Conservation (phyloP, 2,329 filamentous ascomycete species). For the Sporothrix inflata region DNA sequence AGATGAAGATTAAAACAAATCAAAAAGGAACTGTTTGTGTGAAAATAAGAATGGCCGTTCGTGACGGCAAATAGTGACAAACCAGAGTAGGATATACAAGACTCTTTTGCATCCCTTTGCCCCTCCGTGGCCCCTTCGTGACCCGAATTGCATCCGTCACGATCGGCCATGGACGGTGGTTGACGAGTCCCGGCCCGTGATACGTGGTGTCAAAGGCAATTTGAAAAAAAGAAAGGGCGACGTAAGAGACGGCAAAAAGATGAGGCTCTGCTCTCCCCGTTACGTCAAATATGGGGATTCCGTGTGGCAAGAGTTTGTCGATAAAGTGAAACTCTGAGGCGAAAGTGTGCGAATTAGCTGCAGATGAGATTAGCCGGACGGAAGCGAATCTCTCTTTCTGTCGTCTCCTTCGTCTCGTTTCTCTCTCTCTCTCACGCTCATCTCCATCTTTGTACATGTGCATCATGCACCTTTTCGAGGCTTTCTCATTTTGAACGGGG, state of each 20-base stretch:
- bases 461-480: conserved; percentile 5
- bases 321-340: not conserved
- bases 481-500: not conserved
- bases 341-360: not conserved
- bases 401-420: not conserved
- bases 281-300: not conserved
- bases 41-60: no score
- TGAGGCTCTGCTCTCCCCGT: not conserved
- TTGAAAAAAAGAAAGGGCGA: not conserved
- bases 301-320: not conserved
- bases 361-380: not conserved
- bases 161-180: not conserved
- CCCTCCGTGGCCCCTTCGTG: not conserved
- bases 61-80: not conserved
- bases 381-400: not conserved
- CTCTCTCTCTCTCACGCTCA: not conserved
- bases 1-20: no score
- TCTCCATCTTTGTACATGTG: conserved; percentile 9
- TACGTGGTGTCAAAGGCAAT: not conserved
- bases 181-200: not conserved
- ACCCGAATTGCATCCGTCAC: not conserved
- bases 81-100: not conserved
- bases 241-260: not conserved
- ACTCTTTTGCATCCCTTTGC: not conserved
- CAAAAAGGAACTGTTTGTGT: no score